Base-by-base conservation (phyloP, 805 yeast species). In the Zygosaccharomyces pseudorouxii region DNA sequence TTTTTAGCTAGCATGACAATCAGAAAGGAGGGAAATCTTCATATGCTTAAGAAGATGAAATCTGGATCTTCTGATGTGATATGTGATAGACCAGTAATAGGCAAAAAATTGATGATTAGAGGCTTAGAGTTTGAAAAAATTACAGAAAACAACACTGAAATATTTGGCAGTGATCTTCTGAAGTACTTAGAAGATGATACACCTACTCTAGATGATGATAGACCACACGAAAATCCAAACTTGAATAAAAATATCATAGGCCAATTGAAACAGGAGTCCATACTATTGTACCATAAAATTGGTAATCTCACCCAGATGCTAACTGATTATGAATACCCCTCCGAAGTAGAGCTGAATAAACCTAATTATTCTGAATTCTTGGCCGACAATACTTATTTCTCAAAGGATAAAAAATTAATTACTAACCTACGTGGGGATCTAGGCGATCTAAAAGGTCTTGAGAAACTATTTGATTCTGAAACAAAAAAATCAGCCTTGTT, bases 41-140 rank as follows among this genome's bases (percentile, higher is more conserved):
- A 30, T 23, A 29, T 44, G 16, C n/a, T 42, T 9, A 29, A 35
- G 28, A 51, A 50, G 27, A 27, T 46, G 12, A 50, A 53, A 22
- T 42, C 54, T 16, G 49, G 53, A 12, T 44, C 49, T 29, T 48
- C 48, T 19, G 31, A 46, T 19, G 47, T 46, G 27, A 44, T n/a
- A 18, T 40, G 37, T 20, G 52, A 45, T 29, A 30, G 37, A 16
- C 48, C 52, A 11, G 35, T 45, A n/a, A 50, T 42, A 25, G 42
- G 44, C 18, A 35, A 44, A 27, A 47, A 25, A 28, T 31, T 51
- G 6, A 56, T 52, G 28, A 62, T 65, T 29, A 67, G 70, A 5
- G 65, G 61, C 20, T 45, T 65, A 39, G 68, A 61, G 48, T 65
- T 64, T 49, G 68, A 63, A 49, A 61, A 61, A 31, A 46, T 64